Evolutionary conservation across 345 rosid species (phyloP).

Genomic region (Microthlaspi erraticum): DNA sequence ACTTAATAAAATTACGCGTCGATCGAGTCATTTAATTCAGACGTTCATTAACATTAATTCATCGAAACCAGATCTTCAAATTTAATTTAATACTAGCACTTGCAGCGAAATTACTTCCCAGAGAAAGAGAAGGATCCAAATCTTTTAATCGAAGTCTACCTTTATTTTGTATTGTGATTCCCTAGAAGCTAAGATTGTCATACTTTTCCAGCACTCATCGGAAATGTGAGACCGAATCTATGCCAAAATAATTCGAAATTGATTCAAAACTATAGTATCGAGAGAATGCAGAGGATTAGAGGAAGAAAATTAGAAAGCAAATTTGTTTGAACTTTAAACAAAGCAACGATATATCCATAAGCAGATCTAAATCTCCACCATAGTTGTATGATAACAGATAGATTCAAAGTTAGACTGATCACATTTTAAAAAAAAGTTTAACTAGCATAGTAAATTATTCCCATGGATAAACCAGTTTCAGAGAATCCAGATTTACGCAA

Average conservation of each 20-base stretch:
- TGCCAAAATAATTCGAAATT: neutral
- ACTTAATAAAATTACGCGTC: neutral
- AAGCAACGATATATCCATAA: slow-evolving; percentile 8
- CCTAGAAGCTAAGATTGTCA: neutral
- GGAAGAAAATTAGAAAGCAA: neutral
- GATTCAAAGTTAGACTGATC: slow-evolving; percentile 28
- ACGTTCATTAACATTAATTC: neutral
- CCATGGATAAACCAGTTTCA: neutral
- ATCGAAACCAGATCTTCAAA: neutral
- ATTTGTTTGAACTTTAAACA: neutral
- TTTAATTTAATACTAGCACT: too few species aligned
- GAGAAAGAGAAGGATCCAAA: neutral
- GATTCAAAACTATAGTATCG: neutral
- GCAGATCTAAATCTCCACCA: slow-evolving; percentile 20
- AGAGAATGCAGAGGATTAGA: neutral
- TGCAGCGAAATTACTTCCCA: too few species aligned
- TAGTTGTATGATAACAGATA: slow-evolving; percentile 11
- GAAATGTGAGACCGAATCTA: neutral
- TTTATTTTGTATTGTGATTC: neutral
- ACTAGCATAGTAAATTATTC: slow-evolving; percentile 11
- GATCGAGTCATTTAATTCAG: neutral
- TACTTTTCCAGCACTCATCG: neutral
- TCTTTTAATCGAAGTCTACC: neutral
- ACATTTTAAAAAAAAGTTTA: slow-evolving; percentile 4
- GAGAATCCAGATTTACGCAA: slow-evolving; percentile 1